These are phyloP conservation scores for Ceratobasidium sp. DNA, from an alignment of 1,284 basidiomycete genomes.

Conservation along the genomic window DNA sequence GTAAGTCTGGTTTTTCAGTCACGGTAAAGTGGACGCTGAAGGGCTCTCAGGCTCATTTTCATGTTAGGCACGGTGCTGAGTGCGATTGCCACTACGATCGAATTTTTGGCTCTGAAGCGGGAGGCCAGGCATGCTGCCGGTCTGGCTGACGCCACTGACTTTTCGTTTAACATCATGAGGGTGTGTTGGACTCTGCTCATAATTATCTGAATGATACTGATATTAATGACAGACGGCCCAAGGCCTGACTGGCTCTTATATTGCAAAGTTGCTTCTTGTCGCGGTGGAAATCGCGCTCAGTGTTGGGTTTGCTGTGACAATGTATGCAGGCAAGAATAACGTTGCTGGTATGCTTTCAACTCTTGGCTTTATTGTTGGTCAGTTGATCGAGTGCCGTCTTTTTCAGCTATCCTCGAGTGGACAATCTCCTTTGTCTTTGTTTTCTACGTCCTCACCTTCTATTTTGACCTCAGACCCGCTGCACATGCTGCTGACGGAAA, in stretches of 20 bases:
- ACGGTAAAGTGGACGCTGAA: background rate
- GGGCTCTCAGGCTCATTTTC: constrained; percentile 60
- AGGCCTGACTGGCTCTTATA: constrained; percentile 59
- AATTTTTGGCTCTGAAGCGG: constrained; percentile 57
- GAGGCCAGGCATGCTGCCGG: constrained; percentile 33
- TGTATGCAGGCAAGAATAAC: constrained; percentile 52
- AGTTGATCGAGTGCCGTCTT: background rate
- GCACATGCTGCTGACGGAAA: constrained; percentile 1
- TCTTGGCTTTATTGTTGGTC: background rate
- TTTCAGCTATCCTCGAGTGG: constrained; percentile 73
- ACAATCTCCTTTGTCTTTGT: constrained; percentile 74
- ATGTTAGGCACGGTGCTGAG: constrained; percentile 71
- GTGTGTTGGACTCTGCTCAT: background rate
- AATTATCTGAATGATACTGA: background rate
- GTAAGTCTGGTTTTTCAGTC: background rate
- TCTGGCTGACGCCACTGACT: constrained; percentile 40
- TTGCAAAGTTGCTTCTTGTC: constrained; percentile 69
- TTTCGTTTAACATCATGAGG: constrained; percentile 31
- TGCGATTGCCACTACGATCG: constrained; percentile 75
- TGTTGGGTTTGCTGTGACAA: constrained; percentile 65
- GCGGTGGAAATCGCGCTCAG: constrained; percentile 61
- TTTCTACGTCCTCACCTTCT: constrained; percentile 74
- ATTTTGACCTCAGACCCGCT: constrained; percentile 63
- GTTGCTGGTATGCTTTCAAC: constrained; percentile 61
- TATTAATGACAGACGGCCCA: background rate